Percentiles rank a stretch among this genome's conserved stretches.
Evolutionary conservation across 2,329 filamentous ascomycete species (phyloP).

Genomic region (Colletotrichum gigasporum): DNA sequence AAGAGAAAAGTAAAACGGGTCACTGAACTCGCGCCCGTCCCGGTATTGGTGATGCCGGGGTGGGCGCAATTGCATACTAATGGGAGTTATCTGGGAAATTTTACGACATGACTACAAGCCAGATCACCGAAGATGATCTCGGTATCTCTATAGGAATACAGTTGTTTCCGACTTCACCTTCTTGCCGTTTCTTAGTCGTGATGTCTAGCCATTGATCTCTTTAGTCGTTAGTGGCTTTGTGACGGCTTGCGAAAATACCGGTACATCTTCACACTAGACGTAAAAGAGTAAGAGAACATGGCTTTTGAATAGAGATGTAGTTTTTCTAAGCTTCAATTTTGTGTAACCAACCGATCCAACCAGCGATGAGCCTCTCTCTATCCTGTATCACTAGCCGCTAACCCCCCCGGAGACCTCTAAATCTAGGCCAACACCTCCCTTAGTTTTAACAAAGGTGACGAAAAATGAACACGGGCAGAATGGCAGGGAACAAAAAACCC

Average conservation of each 20-base stretch:
- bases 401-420: not conserved
- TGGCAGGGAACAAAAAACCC: not conserved
- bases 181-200: not conserved
- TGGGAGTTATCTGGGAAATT: slow-evolving; percentile 24
- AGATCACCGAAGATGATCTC: slow-evolving; percentile 4
- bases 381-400: not conserved
- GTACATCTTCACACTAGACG: too few relatives aligned
- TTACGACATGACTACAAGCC: slow-evolving; percentile 14
- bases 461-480: too few relatives aligned
- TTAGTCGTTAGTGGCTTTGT: too few relatives aligned
- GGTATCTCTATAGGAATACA: slow-evolving; percentile 5
- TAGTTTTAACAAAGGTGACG: too few relatives aligned
- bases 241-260: too few relatives aligned
- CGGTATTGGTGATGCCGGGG: too few relatives aligned
- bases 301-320: too few relatives aligned
- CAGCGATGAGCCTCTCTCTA: not conserved
- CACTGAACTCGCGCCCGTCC: not conserved
- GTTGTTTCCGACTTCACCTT: not conserved
- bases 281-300: too few relatives aligned
- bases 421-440: not conserved
- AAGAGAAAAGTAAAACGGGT: slow-evolving; percentile 6
- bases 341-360: not conserved
- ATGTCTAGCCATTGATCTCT: too few relatives aligned
- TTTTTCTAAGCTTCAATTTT: not conserved
- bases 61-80: slow-evolving; percentile 21